Base-by-base conservation (phyloP, 345 rosid species). In the Eucalyptus erythrocorys region DNA sequence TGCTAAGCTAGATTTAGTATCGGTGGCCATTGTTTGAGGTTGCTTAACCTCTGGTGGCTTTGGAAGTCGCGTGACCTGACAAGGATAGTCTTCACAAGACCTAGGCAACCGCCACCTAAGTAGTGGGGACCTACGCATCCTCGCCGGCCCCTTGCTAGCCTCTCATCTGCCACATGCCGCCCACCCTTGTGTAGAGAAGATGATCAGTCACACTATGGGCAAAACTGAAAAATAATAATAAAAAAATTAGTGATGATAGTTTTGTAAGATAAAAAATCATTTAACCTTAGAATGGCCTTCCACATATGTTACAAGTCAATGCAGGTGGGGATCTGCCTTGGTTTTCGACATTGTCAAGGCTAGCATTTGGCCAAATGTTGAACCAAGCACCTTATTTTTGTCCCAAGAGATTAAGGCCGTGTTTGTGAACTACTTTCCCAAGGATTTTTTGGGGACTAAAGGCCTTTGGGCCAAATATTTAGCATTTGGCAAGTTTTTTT, bases 1-100 rank as follows among this genome's bases (percentile, higher is more conserved):
- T 8, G 3, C 0, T 8, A 6, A 15, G 19, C 21, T 34, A 32
- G 5, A 32, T 16, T 0, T 55, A 55, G 13, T 55, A 34, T 4
- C 0, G 2, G 2, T 0, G 3, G 1, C 2, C 6, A 0, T n/a
- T 14, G 22, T 66, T 7, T n/a, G 40, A 66, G 76, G 40, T 66
- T 17, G 37, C 40, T 4, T 13, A 22, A 64, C 10, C 76, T 14
- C 5, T 8, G 5, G 10, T n/a, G 19, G 76, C 21, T 16, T n/a
- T 0, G 1, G 3, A 12, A 22, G 34, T 61, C 0, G 1, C 1
- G 5, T 0, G 9, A 61, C 17, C 4, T 10, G 0, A 13, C 16
- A 7, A 61, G 9, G 68, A 13, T 21, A 51, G 8, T n/a, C 34
- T 5, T 66, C 40, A 16, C 1, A 6, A n/a, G 76, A 66, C 21